These are phyloP conservation scores for Euphorbia peplus DNA, from an alignment of 345 rosid species.

Conservation along the genomic window DNA sequence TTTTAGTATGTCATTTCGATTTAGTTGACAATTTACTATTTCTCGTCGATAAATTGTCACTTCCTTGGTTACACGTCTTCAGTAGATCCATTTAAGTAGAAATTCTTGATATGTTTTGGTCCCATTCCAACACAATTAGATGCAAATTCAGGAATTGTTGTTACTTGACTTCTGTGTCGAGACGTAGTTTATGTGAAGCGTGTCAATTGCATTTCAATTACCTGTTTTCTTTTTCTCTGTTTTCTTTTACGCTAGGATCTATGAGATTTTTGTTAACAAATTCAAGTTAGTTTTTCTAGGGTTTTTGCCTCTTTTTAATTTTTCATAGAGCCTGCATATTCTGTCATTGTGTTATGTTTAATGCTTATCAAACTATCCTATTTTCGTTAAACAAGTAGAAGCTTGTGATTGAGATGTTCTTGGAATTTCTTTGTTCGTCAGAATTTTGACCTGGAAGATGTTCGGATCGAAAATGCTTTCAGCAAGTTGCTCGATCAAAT, in stretches of 20 bases:
- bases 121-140: background rate
- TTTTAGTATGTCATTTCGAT: background rate
- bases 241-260: background rate
- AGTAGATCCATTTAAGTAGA: background rate
- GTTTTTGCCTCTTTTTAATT: background rate
- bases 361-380: background rate
- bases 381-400: background rate
- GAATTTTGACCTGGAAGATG: conserved; percentile 45
- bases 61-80: background rate
- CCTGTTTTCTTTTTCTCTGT: background rate
- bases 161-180: background rate
- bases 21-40: background rate
- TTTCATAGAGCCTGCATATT: background rate
- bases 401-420: conserved; percentile 1
- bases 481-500: conserved; percentile 55
- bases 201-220: background rate
- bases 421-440: conserved; percentile 32
- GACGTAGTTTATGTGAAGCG: background rate
- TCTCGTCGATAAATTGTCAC: background rate
- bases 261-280: background rate
- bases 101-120: background rate
- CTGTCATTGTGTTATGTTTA: background rate
- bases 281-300: background rate
- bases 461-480: conserved; percentile 51
- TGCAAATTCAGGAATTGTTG: background rate